Conservation (phyloP, 2,329 filamentous ascomycete genomes). For the Triangularia verruculosa region DNA sequence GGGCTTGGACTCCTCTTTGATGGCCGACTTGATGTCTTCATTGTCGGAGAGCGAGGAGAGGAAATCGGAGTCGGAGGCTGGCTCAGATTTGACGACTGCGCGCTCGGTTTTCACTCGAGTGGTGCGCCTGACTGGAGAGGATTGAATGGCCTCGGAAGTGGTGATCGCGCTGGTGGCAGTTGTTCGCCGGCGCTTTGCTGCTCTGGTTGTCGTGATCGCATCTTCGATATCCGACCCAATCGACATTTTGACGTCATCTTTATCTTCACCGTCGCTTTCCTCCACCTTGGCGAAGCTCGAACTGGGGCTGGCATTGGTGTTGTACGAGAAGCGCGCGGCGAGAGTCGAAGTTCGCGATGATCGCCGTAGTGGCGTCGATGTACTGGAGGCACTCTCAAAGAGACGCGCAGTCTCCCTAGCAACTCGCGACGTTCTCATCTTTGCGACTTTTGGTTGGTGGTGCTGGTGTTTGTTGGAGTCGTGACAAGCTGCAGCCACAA, state of each 20-base stretch:
- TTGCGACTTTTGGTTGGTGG: neutral
- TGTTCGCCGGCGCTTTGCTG: conserved; percentile 33
- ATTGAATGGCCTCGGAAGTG: conserved; percentile 26
- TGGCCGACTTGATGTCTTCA: neutral
- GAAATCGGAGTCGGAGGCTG: conserved; percentile 7
- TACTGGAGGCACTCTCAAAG: conserved; percentile 44
- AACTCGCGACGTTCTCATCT: conserved; percentile 57
- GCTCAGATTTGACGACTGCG: conserved; percentile 1
- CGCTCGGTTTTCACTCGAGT: neutral
- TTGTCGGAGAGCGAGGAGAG: neutral
- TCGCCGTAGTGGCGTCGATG: conserved; percentile 39
- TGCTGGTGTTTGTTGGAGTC: neutral
- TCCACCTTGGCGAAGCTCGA: conserved; percentile 26
- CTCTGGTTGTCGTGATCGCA: conserved; percentile 27
- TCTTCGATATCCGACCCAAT: conserved; percentile 35
- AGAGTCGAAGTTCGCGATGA: conserved; percentile 47
- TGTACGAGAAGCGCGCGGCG: conserved; percentile 44
- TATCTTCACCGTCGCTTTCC: conserved; percentile 8
- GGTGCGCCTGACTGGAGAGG: conserved; percentile 19
- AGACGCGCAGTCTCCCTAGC: conserved; percentile 58
- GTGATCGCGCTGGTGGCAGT: conserved; percentile 27
- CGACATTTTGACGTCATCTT: neutral
- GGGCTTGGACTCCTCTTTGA: conserved; percentile 8
- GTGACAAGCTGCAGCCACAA: neutral
- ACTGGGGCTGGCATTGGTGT: conserved; percentile 23